phyloP scores from a whole-genome alignment of 805 yeast species.

The Saccharomycopsis fermentans region DNA sequence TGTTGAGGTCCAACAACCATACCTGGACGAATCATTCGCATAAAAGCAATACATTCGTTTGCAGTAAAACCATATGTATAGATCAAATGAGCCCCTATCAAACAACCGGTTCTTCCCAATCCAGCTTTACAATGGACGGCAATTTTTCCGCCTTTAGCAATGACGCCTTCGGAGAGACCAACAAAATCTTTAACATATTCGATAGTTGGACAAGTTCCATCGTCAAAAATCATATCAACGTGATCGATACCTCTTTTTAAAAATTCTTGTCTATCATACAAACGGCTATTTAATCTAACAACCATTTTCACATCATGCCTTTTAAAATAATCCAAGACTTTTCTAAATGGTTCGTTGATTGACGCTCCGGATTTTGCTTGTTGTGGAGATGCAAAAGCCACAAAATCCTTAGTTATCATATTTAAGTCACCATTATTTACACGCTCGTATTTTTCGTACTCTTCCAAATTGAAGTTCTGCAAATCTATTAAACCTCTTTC shows the following conservation, averaged over 20 bases:
- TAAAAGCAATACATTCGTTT: slow-evolving; percentile 89
- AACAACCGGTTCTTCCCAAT: slow-evolving; percentile 93
- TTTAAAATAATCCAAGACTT: slow-evolving; percentile 70
- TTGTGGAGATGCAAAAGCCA: slow-evolving; percentile 96
- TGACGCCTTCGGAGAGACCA: slow-evolving; percentile 90
- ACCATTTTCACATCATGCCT: slow-evolving; percentile 74
- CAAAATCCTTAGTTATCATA: slow-evolving; percentile 81
- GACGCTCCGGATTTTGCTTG: slow-evolving; percentile 44
- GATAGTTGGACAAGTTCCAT: slow-evolving; percentile 95
- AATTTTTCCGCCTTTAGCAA: slow-evolving; percentile 77
- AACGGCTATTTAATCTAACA: slow-evolving; percentile 83
- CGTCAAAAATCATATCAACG: slow-evolving; percentile 93
- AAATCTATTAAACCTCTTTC: slow-evolving; percentile 83
- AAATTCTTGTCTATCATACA: slow-evolving; percentile 79
- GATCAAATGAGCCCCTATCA: slow-evolving; percentile 93
- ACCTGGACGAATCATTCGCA: slow-evolving; percentile 95
- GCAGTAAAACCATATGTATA: slow-evolving; percentile 97
- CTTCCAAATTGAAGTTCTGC: slow-evolving; percentile 80
- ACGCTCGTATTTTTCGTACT: slow-evolving; percentile 86
- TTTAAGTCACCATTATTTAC: slow-evolving; percentile 98
- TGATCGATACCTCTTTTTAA: slow-evolving; percentile 78
- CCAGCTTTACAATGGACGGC: slow-evolving; percentile 99
- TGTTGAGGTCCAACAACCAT: slow-evolving; percentile 99
- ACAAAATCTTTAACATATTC: slow-evolving; percentile 85
- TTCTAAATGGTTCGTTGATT: slow-evolving; percentile 65